These are phyloP conservation scores for Pythium folliculosum DNA, from an alignment of 352 stramenopile genomes.

Conservation along the genomic window DNA sequence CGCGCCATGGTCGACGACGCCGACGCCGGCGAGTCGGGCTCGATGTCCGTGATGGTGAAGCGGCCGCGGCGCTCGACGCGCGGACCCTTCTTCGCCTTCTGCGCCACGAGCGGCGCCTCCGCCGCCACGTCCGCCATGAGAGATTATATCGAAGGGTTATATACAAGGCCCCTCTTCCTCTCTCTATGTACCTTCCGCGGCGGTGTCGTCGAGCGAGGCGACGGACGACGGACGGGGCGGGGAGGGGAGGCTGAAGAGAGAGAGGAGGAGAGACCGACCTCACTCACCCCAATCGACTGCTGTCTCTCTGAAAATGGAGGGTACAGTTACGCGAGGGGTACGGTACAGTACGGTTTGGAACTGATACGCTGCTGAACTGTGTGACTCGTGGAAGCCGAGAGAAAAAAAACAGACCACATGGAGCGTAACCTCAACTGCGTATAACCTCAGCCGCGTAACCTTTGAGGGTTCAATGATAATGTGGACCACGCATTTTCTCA, in stretches of 20 bases:
- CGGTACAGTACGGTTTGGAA: background rate
- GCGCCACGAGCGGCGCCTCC: background rate
- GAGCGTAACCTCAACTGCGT: constrained; percentile 1
- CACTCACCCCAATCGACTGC: background rate
- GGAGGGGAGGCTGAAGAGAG: background rate
- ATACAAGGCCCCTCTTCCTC: background rate
- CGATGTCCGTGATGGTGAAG: constrained; percentile 85
- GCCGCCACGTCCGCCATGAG: constrained; percentile 3
- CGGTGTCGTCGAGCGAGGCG: no score
- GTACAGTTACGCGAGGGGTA: background rate
- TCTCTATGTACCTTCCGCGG: background rate
- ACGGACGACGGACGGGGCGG: background rate
- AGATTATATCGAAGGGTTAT: background rate
- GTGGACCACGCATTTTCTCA: background rate
- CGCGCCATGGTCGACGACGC: background rate
- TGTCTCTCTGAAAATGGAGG: background rate
- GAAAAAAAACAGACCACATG: constrained; percentile 2
- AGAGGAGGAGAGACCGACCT: no score
- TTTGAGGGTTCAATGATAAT: no score
- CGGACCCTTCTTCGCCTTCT: constrained; percentile 26
- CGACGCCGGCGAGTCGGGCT: constrained; percentile 45
- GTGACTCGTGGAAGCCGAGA: background rate
- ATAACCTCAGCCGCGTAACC: background rate
- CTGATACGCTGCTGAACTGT: background rate
- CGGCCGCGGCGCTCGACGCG: constrained; percentile 74